A percentile compares a stretch with the other conserved stretches of the same genome.
These are phyloP conservation scores for Acacia crassicarpa DNA, from an alignment of 306 rosid species.

Conservation along the genomic window DNA sequence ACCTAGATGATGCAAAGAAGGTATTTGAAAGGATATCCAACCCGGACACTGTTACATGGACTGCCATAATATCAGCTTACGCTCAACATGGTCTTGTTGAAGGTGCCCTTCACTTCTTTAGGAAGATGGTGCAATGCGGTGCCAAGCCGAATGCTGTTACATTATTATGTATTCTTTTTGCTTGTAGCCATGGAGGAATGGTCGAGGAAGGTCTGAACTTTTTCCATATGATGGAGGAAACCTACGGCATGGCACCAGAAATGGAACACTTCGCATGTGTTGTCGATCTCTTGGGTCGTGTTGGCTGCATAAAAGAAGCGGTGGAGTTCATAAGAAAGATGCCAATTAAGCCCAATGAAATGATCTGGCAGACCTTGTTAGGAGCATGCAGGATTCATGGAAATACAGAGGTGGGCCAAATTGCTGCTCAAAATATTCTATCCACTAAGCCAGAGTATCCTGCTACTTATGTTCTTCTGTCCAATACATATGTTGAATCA, in stretches of 20 bases:
- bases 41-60: slow-evolving; percentile 76
- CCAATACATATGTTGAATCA: slow-evolving; percentile 60
- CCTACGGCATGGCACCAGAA: slow-evolving; percentile 52
- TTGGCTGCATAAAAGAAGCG: slow-evolving; percentile 57
- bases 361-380: slow-evolving; percentile 79
- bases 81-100: slow-evolving; percentile 76
- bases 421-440: slow-evolving; percentile 64
- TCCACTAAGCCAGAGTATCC: slow-evolving; percentile 54
- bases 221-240: slow-evolving; percentile 55
- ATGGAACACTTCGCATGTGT: slow-evolving; percentile 77
- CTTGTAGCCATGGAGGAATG: slow-evolving; percentile 77
- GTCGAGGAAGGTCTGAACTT: slow-evolving; percentile 64
- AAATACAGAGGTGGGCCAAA: slow-evolving; percentile 58
- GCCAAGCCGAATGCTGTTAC: slow-evolving; percentile 55
- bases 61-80: slow-evolving; percentile 63
- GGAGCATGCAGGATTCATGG: slow-evolving; percentile 82
- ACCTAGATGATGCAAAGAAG: slow-evolving; percentile 43
- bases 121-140: slow-evolving; percentile 55
- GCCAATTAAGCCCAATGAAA: slow-evolving; percentile 61
- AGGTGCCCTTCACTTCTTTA: slow-evolving; percentile 57
- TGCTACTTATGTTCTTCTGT: slow-evolving; percentile 66
- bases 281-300: slow-evolving; percentile 74
- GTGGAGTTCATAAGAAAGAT: slow-evolving; percentile 58
- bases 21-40: slow-evolving; percentile 53
- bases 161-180: slow-evolving; percentile 67